Evolutionary conservation across 2,329 filamentous ascomycete species (phyloP), one percentile per base, ranked within the genome.

Genomic region (Incumbomyces lentus): DNA sequence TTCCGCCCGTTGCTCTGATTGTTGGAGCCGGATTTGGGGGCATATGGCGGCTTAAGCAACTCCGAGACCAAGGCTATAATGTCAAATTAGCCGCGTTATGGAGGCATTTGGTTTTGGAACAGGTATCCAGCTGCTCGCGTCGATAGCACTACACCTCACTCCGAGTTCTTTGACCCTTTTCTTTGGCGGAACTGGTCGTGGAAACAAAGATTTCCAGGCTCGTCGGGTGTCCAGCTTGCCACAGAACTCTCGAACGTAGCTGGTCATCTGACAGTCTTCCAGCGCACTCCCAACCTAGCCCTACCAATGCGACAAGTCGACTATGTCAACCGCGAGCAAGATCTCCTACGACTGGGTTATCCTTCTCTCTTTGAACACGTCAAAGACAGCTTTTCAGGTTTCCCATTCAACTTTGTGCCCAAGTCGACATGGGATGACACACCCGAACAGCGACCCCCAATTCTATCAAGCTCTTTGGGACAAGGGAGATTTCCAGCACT

Each of bases 261-360:
- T 0, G 70, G 65, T 4, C 61, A 72, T 1, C 54, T 84, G 11
- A 71, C 64, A 6, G 58, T 63, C 1, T 65, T 83, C 59, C 78
- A 84, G 55, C 71, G 81, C 11, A 84, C 79, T 1, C 81, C 81
- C 0, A 84, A 84, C 53, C 62, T 81, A 6, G 74, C 76, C 0
- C 56, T 84, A 1, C 79, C 79, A 0, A 81, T 84, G 77, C 65
- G 69, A 2, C 69, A 74, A 47, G 62, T 64, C 2, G 47, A 64
- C 1, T 61, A 81, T 31, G 69, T 68, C 1, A 60, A 58, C 6
- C 76, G 1, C 78, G 79, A 60, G 11, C 68, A 70, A 49, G 70
- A 75, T 51, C 73, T 80, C 53, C 62, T 73, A 18, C 55, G 52
- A 47, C 36, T 35, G 30, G 12, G 7, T 14, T 44, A 44, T 17